Evolutionary conservation across 1,139 yeast species (phyloP).

Genomic region (Taiozyma onychis): DNA sequence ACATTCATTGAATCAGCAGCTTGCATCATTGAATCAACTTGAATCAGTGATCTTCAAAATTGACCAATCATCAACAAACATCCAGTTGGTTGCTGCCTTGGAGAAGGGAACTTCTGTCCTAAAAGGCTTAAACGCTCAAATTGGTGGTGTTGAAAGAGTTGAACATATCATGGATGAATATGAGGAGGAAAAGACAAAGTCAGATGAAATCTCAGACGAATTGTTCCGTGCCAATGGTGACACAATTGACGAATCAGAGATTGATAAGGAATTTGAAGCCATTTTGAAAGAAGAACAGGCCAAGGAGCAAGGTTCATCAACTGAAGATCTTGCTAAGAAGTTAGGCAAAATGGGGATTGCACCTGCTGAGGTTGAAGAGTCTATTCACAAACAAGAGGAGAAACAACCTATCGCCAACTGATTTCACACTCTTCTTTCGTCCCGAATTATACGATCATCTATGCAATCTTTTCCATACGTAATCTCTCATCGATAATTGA

Average conservation of each 20-base stretch:
- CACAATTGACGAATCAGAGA: conserved; percentile 27
- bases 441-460: background rate
- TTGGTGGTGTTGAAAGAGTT: conserved; percentile 31
- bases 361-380: conserved; percentile 5
- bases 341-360: conserved; percentile 6
- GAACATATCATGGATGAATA: conserved; percentile 39
- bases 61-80: conserved; percentile 43
- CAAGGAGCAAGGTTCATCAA: conserved; percentile 1
- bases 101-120: conserved; percentile 30
- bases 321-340: conserved; percentile 7
- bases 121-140: conserved; percentile 25
- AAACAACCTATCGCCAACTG: background rate
- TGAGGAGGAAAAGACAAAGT: conserved; percentile 33
- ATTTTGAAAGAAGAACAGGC: conserved; percentile 17
- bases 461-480: background rate
- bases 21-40: conserved; percentile 34
- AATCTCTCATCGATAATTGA: conserved; percentile 23
- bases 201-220: conserved; percentile 33
- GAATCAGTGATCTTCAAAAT: conserved; percentile 37
- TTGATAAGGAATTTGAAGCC: conserved; percentile 32
- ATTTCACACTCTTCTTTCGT: background rate
- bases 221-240: conserved; percentile 21
- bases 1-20: conserved; percentile 30
- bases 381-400: background rate
- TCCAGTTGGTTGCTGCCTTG: conserved; percentile 34